These are phyloP conservation scores for Radiomyces spectabilis DNA, from an alignment of 192 early-diverging fungal genomes.

Conservation along the genomic window DNA sequence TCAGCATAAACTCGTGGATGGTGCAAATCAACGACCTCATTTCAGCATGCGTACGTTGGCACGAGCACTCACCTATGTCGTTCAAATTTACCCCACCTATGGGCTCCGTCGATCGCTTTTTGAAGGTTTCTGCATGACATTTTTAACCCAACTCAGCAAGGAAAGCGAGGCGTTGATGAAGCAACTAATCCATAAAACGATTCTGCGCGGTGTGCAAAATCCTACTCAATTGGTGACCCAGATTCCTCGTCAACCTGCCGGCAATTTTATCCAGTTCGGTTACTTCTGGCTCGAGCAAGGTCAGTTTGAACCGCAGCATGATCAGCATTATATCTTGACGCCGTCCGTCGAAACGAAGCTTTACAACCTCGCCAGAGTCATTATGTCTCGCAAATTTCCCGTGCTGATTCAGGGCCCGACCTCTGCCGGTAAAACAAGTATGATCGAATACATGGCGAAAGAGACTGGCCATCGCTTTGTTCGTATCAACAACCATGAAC, in stretches of 20 bases:
- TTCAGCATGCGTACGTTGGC: constrained; percentile 91
- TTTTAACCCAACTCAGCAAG: constrained; percentile 78
- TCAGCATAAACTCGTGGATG: constrained; percentile 77
- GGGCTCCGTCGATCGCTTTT: constrained; percentile 78
- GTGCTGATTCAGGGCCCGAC: constrained; percentile 98
- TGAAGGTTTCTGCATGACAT: constrained; percentile 95
- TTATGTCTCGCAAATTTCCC: constrained; percentile 84
- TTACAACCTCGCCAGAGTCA: constrained; percentile 81
- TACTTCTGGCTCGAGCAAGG: constrained; percentile 78
- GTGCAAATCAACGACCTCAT: constrained; percentile 80
- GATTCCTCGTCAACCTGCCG: constrained; percentile 47
- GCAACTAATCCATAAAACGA: constrained; percentile 45
- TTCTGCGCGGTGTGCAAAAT: constrained; percentile 54
- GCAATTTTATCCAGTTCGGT: constrained; percentile 65
- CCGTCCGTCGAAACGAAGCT: constrained; percentile 81
- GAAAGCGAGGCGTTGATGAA: constrained; percentile 53
- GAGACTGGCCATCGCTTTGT: constrained; percentile 90
- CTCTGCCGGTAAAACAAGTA: constrained; percentile 94
- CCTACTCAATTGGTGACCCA: constrained; percentile 45
- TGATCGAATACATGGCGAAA: constrained; percentile 94
- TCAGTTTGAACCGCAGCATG: constrained; percentile 23
- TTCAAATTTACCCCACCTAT: constrained; percentile 63
- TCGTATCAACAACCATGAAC: constrained; percentile 99
- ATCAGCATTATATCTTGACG: constrained; percentile 75
- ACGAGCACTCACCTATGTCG: constrained; percentile 76